phyloP scores from a whole-genome alignment of 1,284 basidiomycete species.

The Leccinum subrobustum region DNA sequence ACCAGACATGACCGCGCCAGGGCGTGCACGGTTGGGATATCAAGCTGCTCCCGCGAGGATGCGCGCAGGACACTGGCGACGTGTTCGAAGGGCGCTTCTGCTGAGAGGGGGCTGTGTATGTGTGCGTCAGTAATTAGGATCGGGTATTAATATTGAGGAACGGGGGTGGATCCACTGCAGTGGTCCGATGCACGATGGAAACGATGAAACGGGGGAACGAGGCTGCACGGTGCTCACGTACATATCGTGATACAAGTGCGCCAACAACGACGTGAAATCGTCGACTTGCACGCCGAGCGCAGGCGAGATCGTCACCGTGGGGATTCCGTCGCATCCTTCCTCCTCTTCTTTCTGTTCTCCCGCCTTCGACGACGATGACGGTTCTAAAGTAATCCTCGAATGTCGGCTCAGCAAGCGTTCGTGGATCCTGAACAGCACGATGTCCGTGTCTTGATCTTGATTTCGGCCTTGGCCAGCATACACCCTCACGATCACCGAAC shows the following conservation, averaged over 20 bases:
- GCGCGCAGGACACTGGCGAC: conserved; percentile 53
- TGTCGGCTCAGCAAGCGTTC: conserved; percentile 49
- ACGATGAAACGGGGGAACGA: not conserved
- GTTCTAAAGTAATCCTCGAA: conserved; percentile 33
- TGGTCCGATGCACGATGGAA: not conserved
- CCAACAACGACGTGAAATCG: conserved; percentile 56
- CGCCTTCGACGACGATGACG: not conserved
- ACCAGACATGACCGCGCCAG: conserved; percentile 42
- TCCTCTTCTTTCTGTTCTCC: not conserved
- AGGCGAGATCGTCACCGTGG: conserved; percentile 35
- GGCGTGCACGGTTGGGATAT: conserved; percentile 52
- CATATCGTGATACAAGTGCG: conserved; percentile 64
- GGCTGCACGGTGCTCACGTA: conserved; percentile 38
- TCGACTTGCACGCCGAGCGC: conserved; percentile 35
- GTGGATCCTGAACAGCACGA: conserved; percentile 54
- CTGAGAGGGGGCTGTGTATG: conserved; percentile 44
- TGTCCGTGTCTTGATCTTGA: conserved; percentile 16
- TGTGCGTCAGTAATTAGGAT: not conserved
- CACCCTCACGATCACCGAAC: conserved; percentile 48
- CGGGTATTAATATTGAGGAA: not conserved
- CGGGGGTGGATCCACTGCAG: too few species aligned
- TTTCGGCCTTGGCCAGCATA: conserved; percentile 13
- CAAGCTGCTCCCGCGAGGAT: conserved; percentile 51
- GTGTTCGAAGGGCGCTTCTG: conserved; percentile 42
- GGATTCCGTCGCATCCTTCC: conserved; percentile 1